phyloP scores from a whole-genome alignment of 2,329 filamentous ascomycete species.

The Fusarium duplospermum region DNA sequence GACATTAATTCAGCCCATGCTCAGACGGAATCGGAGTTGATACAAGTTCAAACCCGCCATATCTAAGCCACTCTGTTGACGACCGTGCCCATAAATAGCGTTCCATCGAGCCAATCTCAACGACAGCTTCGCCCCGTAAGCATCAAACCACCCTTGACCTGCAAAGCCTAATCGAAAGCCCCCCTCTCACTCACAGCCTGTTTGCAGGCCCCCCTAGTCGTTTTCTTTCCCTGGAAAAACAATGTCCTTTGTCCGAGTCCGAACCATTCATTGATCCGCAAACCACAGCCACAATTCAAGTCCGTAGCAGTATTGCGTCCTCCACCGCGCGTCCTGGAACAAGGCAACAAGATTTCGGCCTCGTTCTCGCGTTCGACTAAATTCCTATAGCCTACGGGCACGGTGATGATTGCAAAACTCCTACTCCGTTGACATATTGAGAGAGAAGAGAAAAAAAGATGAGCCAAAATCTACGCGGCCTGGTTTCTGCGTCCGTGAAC shows the following conservation, averaged over 20 bases:
- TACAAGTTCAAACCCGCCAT: not conserved
- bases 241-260: not conserved
- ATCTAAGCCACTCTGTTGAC: conserved; percentile 1
- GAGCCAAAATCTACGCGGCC: not conserved
- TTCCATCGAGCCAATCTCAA: not conserved
- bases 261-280: not conserved
- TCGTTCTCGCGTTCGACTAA: not conserved
- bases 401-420: not conserved
- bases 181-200: not conserved
- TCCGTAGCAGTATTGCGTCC: not conserved
- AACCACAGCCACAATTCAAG: not conserved
- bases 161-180: not conserved
- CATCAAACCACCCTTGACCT: not conserved
- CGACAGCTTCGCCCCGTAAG: not conserved
- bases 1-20: not conserved
- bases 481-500: not conserved
- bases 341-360: not conserved
- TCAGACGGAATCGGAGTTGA: not conserved
- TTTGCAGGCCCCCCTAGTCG: not conserved
- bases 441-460: not conserved
- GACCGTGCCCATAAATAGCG: conserved; percentile 1
- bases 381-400: not conserved
- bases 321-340: not conserved
- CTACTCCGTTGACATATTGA: not conserved
- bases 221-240: not conserved